Evolutionary conservation across 1,139 yeast species (phyloP).

Genomic region (Hanseniaspora uvarum): DNA sequence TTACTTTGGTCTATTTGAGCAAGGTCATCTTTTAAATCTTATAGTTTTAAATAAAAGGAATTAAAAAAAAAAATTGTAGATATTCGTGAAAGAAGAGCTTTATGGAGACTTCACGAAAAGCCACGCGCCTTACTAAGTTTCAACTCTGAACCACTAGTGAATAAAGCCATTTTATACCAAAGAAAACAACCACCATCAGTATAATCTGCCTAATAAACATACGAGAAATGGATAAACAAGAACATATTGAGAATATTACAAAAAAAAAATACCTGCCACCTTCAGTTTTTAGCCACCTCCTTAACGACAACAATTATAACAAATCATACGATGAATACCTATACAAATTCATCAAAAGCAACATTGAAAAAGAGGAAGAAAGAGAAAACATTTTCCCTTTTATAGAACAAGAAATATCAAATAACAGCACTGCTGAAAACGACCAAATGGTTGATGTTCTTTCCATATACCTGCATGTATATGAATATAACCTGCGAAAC

Average conservation of each 20-base stretch:
- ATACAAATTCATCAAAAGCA: constrained; percentile 7
- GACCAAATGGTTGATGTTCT: constrained; percentile 12
- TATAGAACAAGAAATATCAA: constrained; percentile 1
- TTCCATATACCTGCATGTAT: constrained; percentile 8
- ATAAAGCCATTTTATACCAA: no score
- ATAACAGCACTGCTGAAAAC: neutral
- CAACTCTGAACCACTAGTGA: neutral
- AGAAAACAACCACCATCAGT: no score
- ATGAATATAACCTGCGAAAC: constrained; percentile 11
- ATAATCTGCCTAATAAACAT: no score
- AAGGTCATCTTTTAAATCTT: neutral
- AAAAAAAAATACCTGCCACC: constrained; percentile 7
- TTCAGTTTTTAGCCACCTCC: constrained; percentile 8
- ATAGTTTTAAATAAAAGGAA: neutral
- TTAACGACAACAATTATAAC: constrained; percentile 3
- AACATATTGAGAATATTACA: neutral
- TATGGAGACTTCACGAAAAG: neutral
- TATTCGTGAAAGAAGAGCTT: neutral
- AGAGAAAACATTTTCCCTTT: constrained; percentile 5
- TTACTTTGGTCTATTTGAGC: neutral
- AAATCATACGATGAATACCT: constrained; percentile 15
- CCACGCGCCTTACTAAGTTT: neutral
- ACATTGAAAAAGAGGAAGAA: neutral
- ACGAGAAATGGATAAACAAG: neutral
- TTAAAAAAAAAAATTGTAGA: no score